Conservation (phyloP, 2,329 filamentous ascomycete species). For the Didymella pinodella region DNA sequence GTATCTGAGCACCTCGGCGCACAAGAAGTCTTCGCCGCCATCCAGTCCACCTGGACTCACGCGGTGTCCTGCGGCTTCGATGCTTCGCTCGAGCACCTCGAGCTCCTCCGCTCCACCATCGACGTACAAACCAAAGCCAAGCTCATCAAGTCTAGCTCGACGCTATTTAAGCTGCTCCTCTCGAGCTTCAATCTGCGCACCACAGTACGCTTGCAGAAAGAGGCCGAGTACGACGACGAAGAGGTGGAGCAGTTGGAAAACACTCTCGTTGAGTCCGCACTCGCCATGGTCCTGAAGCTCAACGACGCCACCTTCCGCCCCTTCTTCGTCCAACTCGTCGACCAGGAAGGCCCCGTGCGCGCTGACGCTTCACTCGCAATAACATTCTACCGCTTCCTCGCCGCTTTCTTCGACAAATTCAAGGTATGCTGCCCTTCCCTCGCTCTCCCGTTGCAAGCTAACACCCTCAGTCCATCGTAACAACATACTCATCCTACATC, state of each 20-base stretch:
- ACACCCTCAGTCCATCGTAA: conserved; percentile 76
- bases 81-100: conserved; percentile 69
- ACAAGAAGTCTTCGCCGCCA: conserved; percentile 75
- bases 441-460: conserved; percentile 1
- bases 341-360: conserved; percentile 65
- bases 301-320: conserved; percentile 94
- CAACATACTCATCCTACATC: conserved; percentile 86
- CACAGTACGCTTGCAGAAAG: conserved; percentile 42
- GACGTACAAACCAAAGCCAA: conserved; percentile 79
- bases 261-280: conserved; percentile 71
- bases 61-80: conserved; percentile 69
- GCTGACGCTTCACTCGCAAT: conserved; percentile 63
- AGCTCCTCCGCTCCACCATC: conserved; percentile 74
- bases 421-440: conserved; percentile 60
- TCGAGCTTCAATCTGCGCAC: conserved; percentile 70
- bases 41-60: conserved; percentile 75
- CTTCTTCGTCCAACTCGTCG: conserved; percentile 84
- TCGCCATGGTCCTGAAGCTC: conserved; percentile 95
- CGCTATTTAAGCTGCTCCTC: conserved; percentile 70
- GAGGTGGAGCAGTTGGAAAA: conserved; percentile 69
- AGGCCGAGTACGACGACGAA: conserved; percentile 56
- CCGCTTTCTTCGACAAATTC: conserved; percentile 81
- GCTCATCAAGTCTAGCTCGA: conserved; percentile 76
- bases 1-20: conserved; percentile 80
- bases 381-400: conserved; percentile 82